Base-by-base conservation (phyloP, 2,329 filamentous ascomycete species). In the Rasamsonia emersonii region DNA sequence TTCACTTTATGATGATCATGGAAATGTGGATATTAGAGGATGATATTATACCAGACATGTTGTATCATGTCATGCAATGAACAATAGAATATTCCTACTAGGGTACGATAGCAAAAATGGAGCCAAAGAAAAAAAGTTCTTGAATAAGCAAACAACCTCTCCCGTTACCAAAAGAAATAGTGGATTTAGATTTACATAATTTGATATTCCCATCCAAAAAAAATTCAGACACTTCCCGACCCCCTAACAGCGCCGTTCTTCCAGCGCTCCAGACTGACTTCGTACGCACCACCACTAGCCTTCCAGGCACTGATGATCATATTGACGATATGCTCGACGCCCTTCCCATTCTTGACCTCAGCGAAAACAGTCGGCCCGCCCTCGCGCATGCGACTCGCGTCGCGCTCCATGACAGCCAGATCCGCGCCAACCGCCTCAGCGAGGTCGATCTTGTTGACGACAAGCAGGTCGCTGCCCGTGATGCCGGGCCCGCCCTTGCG, bases 381-480 rank as follows among this genome's bases (percentile, higher is more conserved):
- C 61, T 96, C 89, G 31, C 91, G 73, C 76, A 98, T 98, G 71
- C 88, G 89, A 48, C 85, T 72, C 9, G 88, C 82, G 62, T 96
- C 91, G 36, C 86, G 67, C 65, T 96, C 91, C 91, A 98, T 98
- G 25, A 98, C 85, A 13, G 64, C 72, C 45, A 98, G 56, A 59
- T 96, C 91, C 0, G 91, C 91, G 9, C 91, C 91, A 15, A 98
- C 79, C 4, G 83, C 76, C 62, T 88, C 81, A 0, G 91, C 88
- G 43, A 98, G 61, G 63, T 98, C 91, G 26, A 88, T 94, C 77
- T 98, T 98, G 63, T 98, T 98, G 31, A 98, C 85, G 13, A 98
- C 74, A 43, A 98, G 62, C 58, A 98, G 58, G 53, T 98, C 91
- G 49, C 83, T 91, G 65, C 95, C 89, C 4, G 91, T 98, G 56